Base-by-base conservation (phyloP, 2,329 filamentous ascomycete genomes). In the Microsporum canis region DNA sequence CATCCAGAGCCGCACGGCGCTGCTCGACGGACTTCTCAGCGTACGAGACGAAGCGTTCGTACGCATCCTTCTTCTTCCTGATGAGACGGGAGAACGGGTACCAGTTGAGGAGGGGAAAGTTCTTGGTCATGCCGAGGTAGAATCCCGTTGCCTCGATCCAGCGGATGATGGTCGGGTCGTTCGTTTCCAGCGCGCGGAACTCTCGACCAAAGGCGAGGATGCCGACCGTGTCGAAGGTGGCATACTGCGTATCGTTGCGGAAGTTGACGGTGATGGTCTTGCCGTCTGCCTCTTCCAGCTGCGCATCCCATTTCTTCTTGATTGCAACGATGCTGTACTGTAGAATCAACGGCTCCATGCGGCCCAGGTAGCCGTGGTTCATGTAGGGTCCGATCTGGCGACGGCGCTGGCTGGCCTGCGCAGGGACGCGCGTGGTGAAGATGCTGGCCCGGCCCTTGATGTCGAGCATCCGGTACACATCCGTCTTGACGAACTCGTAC, bases 131-230 rank as follows among this genome's bases (percentile, higher is more conserved):
- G 3, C 56, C 56, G 5, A 58, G 38, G 27, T 58, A 58, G 27
- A 58, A 58, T 36, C 56, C 56, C n/a, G 56, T 58, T 27, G 56
- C 56, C 38, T 58, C 56, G 27, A 58, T 58, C 56, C 56, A 58
- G 5, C 38, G 33, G n/a, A 58, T 58, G 27, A 58, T 39, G 14
- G 56, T 58, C 10, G 33, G 56, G 38, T 58, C 56, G 56, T 58
- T 38, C 31, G 33, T 58, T 17, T 36, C 56, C 56, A 58, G 31
- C 14, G 56, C 56, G 38, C 38, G 14, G 38, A 58, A 58, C 36
- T 58, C 33, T 27, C 56, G 33, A 38, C 56, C 56, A 39, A 58
- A 58, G 2, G 56, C 56, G 12, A 58, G 38, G 14, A 38, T 38
- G 3, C 56, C 56, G 33, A 58, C 38, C 12, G 56, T 58, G 38